Percentiles rank a stretch among this genome's conserved stretches.
Evolutionary conservation across 2,329 filamentous ascomycete genomes (phyloP).

Genomic region (Parafenestella ontariensis): DNA sequence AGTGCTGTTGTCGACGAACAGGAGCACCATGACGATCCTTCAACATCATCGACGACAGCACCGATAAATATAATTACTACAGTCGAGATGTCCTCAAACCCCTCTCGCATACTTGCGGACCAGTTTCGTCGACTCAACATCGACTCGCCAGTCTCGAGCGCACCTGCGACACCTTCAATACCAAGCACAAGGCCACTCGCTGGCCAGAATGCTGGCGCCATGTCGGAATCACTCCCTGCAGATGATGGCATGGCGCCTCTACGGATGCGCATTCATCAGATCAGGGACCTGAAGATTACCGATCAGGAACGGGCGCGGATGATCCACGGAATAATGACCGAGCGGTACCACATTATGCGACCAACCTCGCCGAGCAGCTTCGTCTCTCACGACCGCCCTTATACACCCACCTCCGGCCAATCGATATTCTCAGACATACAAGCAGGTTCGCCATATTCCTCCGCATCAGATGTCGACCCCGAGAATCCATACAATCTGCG

Average conservation of each 20-base stretch:
- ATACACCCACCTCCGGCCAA: slow-evolving; percentile 45
- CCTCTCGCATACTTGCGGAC: slow-evolving; percentile 35
- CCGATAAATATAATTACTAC: slow-evolving; percentile 37
- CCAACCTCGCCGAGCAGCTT: slow-evolving; percentile 50
- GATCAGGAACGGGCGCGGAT: slow-evolving; percentile 58
- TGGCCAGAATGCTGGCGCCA: slow-evolving; percentile 33
- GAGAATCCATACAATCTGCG: slow-evolving; percentile 47
- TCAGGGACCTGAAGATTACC: slow-evolving; percentile 52
- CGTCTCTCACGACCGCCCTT: slow-evolving; percentile 47
- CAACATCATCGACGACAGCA: slow-evolving; percentile 18
- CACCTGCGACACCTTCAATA: slow-evolving; percentile 27
- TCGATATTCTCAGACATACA: slow-evolving; percentile 45
- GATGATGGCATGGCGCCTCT: slow-evolving; percentile 60
- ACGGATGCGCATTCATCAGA: slow-evolving; percentile 56
- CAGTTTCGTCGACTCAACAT: slow-evolving; percentile 36
- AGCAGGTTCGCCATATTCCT: slow-evolving; percentile 44
- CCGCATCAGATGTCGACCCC: slow-evolving; percentile 41
- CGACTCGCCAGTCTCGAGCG: slow-evolving; percentile 30
- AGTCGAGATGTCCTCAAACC: slow-evolving; percentile 42
- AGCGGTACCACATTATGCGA: slow-evolving; percentile 52
- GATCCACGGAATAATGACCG: slow-evolving; percentile 59
- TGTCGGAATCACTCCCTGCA: slow-evolving; percentile 53
- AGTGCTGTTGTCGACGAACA: slow-evolving; percentile 34
- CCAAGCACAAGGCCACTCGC: slow-evolving; percentile 10
- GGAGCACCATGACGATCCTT: slow-evolving; percentile 27